Base-by-base conservation (phyloP, 805 yeast genomes). In the Tanozyma kutaoensis region DNA sequence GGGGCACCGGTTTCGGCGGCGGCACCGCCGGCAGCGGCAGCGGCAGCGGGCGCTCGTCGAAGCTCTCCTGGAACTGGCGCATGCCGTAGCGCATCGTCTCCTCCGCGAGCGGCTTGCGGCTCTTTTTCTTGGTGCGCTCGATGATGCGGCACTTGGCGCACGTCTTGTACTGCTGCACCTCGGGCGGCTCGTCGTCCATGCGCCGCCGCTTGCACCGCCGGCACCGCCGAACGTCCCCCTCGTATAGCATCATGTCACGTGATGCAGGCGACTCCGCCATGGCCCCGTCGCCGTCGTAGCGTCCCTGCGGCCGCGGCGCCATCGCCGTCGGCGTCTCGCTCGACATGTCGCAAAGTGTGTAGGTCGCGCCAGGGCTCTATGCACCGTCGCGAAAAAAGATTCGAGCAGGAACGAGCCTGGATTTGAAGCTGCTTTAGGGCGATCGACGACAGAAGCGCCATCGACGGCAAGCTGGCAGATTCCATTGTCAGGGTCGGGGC, bases 141-240 rank as follows among this genome's bases (percentile, higher is more conserved):
- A 68, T 62, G 43, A 66, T 63, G 31, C 75, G 57, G 40, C 75
- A 68, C 34, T 69, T 66, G 40, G 68, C 70, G 46, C 75, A 68
- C 4, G 75, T 68, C 34, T 67, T 68, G 43, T 66, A 68, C 40
- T 65, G 70, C 37, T 61, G 53, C 22, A 68, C 72, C 34, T 67
- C 72, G 2, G 69, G 66, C 14, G 69, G 68, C 45, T 68, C 75
- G 33, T 66, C 67, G 33, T 60, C 64, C 36, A 65, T 56, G 48
- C 75, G 56, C 57, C 65, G 62, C 27, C 72, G 48, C 40, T 68
- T 68, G 49, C 75, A 68, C 39, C 75, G 65, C 42, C 75, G 70
- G 40, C 75, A 68, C 20, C 62, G 45, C 26, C 62, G 53, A 29
- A 31, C 27, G 36, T 40, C 55, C 9, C 20, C 20, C 5, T 22